Base-by-base conservation (phyloP, 2,329 filamentous ascomycete genomes). In the Decorospora gaudefroyi region DNA sequence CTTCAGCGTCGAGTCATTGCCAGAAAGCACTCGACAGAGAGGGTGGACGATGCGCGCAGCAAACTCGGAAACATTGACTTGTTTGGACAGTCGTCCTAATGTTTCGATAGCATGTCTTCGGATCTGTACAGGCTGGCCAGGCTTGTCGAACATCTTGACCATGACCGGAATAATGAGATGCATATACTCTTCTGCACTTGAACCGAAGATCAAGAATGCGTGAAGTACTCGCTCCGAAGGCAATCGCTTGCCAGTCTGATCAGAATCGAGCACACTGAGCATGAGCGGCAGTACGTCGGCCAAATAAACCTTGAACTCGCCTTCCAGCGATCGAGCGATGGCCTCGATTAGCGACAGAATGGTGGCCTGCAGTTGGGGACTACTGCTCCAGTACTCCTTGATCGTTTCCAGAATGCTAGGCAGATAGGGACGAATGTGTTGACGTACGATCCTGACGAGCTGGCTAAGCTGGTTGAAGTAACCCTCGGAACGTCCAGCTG, bases 141-240 rank as follows among this genome's bases (percentile, higher is more conserved):
- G 82, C 64, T 90, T 95, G 68, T 99, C 92, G 63, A 99, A 97
- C 34, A 96, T 87, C 30, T 87, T 85, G 6, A 99, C 91, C 62
- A 99, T 90, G 23, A 95, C 90, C 0, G 93, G 93, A 37, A 99
- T 89, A 56, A 99, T 97, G 38, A 99, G 78, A 68, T 99, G 93
- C 93, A 99, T 99, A 69, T 99, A 99, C 68, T 99, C 93, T 68
- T 99, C 93, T 8, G 88, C 88, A 63, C 91, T 97, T 0, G 91
- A 86, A 1, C 95, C 95, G 67, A 99, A 99, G 0, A 99, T 88
- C 18, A 99, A 75, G 70, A 99, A 96, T 0, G 92, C 91, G 66
- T 97, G 93, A 16, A 99, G 77, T 3, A 99, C 91, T 58, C 87
- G 86, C 67, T 96, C 90, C 0, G 91, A 95, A 2, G 90, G 87